A percentile compares a stretch with the other conserved stretches of the same genome.
Conservation (phyloP, 2,329 filamentous ascomycete species). For the Byssoonygena ceratinophila region DNA sequence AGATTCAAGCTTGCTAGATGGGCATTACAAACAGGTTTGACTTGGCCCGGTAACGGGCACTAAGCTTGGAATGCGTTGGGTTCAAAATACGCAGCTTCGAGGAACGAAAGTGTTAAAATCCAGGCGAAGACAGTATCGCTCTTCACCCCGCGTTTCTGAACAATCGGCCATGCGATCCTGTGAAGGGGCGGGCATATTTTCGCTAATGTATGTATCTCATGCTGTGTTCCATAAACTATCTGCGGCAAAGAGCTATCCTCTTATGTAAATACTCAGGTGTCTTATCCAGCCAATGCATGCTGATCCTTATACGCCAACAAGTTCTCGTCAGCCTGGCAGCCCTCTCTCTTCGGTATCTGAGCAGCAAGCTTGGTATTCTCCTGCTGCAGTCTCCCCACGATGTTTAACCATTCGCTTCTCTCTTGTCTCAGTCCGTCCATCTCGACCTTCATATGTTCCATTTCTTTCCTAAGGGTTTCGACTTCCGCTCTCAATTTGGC, state of each 20-base stretch:
- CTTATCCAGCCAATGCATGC: background rate
- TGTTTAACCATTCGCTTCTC: conserved; percentile 40
- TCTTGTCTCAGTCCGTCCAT: conserved; percentile 41
- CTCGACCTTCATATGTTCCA: conserved; percentile 40
- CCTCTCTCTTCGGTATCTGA: conserved; percentile 1
- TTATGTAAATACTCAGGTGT: background rate
- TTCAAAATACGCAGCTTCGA: no score
- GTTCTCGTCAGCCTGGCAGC: background rate
- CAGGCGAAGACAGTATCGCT: no score
- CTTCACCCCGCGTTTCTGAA: no score
- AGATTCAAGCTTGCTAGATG: no score
- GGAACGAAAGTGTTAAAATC: no score
- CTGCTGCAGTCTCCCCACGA: conserved; percentile 46
- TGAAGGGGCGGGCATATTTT: no score
- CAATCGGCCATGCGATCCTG: no score
- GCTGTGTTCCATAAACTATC: background rate
- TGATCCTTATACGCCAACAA: background rate
- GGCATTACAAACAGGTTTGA: no score
- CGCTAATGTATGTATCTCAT: no score
- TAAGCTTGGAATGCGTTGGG: no score
- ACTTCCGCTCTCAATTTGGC: conserved; percentile 33
- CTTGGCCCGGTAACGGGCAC: no score
- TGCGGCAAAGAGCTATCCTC: background rate
- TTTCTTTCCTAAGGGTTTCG: conserved; percentile 39
- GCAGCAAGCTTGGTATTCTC: conserved; percentile 45